Conservation (phyloP, 2,329 filamentous ascomycete genomes). For the Epichloe baconii region DNA sequence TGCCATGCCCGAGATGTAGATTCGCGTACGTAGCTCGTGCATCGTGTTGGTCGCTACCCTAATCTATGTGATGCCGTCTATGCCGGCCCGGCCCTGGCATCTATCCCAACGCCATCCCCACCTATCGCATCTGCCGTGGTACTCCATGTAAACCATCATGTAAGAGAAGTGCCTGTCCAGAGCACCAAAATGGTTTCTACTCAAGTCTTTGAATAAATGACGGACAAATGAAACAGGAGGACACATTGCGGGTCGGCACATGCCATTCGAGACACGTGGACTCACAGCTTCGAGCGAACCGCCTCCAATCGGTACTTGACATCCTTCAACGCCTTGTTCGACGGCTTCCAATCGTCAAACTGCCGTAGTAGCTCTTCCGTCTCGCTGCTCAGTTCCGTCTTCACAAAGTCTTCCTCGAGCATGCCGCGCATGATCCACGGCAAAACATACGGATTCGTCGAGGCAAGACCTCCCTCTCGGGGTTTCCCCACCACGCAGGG, state of each 20-base stretch:
- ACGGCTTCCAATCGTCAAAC: constrained; percentile 89
- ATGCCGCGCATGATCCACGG: constrained; percentile 94
- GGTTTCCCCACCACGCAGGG: constrained; percentile 14
- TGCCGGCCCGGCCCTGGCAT: too few relatives aligned
- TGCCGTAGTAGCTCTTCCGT: constrained; percentile 67
- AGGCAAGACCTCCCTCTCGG: constrained; percentile 21
- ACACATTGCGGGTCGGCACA: too few relatives aligned
- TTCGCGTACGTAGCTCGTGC: too few relatives aligned
- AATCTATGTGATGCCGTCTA: neutral
- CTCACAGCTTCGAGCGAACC: constrained; percentile 66
- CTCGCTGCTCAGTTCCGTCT: constrained; percentile 64
- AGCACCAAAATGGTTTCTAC: too few relatives aligned
- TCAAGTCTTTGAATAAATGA: neutral
- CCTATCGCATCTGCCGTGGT: neutral
- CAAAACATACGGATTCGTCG: constrained; percentile 74
- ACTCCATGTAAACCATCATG: too few relatives aligned
- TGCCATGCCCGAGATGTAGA: too few relatives aligned
- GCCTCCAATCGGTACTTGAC: constrained; percentile 91
- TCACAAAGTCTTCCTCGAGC: constrained; percentile 83
- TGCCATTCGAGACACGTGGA: neutral
- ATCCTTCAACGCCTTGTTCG: constrained; percentile 83
- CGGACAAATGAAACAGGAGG: neutral
- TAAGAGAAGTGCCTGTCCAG: too few relatives aligned
- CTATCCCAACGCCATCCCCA: neutral
- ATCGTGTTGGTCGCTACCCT: neutral